Conservation (phyloP, 805 yeast species). For the Schizosaccharomyces pombe region DNA sequence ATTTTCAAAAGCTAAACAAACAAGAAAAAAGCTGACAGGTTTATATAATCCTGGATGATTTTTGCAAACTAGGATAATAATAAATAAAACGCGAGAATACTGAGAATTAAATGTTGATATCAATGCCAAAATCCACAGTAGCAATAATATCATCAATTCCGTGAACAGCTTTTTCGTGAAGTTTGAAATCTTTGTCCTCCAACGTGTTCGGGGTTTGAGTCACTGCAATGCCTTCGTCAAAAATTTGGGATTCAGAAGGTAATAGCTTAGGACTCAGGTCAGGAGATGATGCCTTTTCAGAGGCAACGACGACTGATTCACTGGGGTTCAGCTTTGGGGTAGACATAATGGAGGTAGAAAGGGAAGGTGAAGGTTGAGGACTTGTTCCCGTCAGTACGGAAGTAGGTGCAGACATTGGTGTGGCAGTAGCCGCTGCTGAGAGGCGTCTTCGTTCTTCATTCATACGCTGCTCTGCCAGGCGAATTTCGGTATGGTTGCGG, state of each 20-base stretch:
- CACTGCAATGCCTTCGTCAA: constrained; percentile 20
- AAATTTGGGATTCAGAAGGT: constrained; percentile 13
- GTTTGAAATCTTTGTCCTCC: constrained; percentile 20
- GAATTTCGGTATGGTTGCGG: constrained; percentile 49
- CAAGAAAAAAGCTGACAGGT: too few relatives aligned
- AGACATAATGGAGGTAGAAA: not conserved
- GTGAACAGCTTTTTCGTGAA: constrained; percentile 11
- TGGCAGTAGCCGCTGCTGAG: not conserved
- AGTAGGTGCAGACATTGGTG: not conserved
- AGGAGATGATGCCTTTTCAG: constrained; percentile 37
- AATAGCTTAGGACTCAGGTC: constrained; percentile 5
- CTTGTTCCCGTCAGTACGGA: not conserved
- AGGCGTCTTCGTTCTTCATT: constrained; percentile 24
- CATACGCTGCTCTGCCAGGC: constrained; percentile 53
- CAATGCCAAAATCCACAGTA: constrained; percentile 17
- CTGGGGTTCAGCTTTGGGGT: constrained; percentile 34
- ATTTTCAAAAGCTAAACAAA: too few relatives aligned
- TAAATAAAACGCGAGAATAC: too few relatives aligned
- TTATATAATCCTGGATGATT: too few relatives aligned
- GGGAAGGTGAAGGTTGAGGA: not conserved
- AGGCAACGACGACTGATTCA: constrained; percentile 66
- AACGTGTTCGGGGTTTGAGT: constrained; percentile 32
- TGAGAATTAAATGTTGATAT: constrained; percentile 14
- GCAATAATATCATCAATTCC: constrained; percentile 20
- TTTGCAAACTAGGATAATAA: too few relatives aligned